phyloP scores from a whole-genome alignment of 306 rosid genomes.

The Quercus suber region DNA sequence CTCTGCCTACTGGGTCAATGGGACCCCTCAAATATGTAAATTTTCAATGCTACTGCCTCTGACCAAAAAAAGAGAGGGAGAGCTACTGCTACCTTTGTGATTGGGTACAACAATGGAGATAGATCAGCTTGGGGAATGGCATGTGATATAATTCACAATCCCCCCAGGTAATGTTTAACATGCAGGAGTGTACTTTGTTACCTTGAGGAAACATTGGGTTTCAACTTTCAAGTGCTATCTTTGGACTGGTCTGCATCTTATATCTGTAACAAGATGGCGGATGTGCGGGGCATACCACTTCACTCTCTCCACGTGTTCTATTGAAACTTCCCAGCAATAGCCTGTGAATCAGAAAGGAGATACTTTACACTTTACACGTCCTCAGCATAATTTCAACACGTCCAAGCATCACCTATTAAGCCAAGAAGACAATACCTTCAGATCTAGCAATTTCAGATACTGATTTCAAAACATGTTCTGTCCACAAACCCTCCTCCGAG shows the following conservation, averaged over 20 bases:
- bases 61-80: not conserved
- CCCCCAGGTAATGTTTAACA: not conserved
- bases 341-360: constrained; percentile 39
- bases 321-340: constrained; percentile 64
- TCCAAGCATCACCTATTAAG: not conserved
- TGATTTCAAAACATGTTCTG: constrained; percentile 51
- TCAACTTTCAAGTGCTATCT: constrained; percentile 20
- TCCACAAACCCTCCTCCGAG: constrained; percentile 65
- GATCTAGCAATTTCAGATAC: constrained; percentile 62
- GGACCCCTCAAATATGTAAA: not conserved
- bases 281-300: constrained; percentile 96
- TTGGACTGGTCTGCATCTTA: constrained; percentile 55
- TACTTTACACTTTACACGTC: not conserved
- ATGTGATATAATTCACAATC: not conserved
- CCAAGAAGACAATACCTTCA: constrained; percentile 54
- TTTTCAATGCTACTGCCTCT: not conserved
- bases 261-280: constrained; percentile 85
- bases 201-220: not conserved
- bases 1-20: not conserved
- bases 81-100: not conserved
- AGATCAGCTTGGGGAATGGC: constrained; percentile 5
- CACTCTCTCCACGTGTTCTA: constrained; percentile 83
- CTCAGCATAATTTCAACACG: not conserved
- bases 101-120: not conserved
- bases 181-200: constrained; percentile 9